These are phyloP conservation scores for Amauroascus niger DNA, from an alignment of 2,329 filamentous ascomycete species.

Conservation along the genomic window DNA sequence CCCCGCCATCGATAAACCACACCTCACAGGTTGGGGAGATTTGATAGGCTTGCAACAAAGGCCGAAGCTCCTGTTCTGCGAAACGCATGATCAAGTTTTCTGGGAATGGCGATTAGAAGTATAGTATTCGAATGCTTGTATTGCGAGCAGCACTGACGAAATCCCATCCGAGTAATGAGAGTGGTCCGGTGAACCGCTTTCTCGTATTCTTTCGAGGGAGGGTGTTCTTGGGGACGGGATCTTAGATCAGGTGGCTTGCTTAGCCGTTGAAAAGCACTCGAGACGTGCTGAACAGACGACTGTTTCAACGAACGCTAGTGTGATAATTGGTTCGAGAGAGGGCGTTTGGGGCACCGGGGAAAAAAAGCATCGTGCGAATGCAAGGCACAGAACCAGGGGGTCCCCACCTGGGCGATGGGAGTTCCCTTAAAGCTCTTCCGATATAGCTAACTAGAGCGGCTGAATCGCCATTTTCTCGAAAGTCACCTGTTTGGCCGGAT, in stretches of 20 bases:
- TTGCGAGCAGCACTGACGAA: too few species aligned
- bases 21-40: too few species aligned
- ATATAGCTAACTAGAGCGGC: too few species aligned
- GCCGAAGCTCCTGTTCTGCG: too few species aligned
- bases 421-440: background rate
- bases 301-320: background rate
- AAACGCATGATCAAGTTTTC: too few species aligned
- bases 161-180: background rate
- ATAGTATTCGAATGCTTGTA: too few species aligned
- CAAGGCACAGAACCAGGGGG: background rate
- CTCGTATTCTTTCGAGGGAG: background rate
- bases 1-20: conserved; percentile 4
- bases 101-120: too few species aligned
- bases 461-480: conserved; percentile 5
- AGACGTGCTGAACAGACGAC: background rate
- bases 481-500: conserved; percentile 5
- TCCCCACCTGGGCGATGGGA: background rate
- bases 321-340: background rate
- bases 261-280: background rate
- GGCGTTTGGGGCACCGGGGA: background rate
- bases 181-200: background rate
- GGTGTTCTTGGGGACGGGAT: background rate
- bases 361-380: background rate
- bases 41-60: too few species aligned
- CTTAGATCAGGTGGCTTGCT: background rate